Conservation (phyloP, 108 stramenopile genomes). For the Schizochytrium sp. region DNA sequence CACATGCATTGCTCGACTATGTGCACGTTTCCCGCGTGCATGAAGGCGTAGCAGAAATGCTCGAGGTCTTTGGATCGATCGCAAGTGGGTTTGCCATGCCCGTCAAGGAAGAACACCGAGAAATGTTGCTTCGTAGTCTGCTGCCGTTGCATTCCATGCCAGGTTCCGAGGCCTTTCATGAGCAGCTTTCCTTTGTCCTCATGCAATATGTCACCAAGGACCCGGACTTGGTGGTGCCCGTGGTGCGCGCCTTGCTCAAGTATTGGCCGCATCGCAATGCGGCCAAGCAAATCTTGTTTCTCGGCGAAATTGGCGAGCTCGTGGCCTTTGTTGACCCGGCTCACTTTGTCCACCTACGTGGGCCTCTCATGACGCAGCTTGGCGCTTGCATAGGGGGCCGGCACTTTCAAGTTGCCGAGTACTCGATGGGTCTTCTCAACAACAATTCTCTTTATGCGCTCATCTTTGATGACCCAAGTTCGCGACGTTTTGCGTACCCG, state of each 20-base stretch:
- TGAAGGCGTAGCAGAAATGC: conserved; percentile 31
- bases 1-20: conserved; percentile 22
- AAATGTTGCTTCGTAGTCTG: conserved; percentile 13
- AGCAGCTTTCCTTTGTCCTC: conserved; percentile 29
- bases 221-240: not conserved
- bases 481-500: not conserved
- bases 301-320: conserved; percentile 37
- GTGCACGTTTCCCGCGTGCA: conserved; percentile 26
- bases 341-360: not conserved
- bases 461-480: not conserved
- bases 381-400: not conserved
- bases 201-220: conserved; percentile 34
- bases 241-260: conserved; percentile 20
- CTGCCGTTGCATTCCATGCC: conserved; percentile 28
- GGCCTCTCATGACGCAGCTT: not conserved
- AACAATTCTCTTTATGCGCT: not conserved
- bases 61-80: conserved; percentile 36
- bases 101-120: conserved; percentile 31
- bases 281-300: conserved; percentile 32
- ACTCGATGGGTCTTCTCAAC: conserved; percentile 28
- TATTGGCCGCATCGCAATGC: conserved; percentile 27
- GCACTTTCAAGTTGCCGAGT: conserved; percentile 36
- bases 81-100: conserved; percentile 39
- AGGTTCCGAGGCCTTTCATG: conserved; percentile 15
- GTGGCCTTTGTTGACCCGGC: conserved; percentile 19